These are phyloP conservation scores for Penicillium sp. DNA, from an alignment of 2,329 filamentous ascomycete species.

Conservation along the genomic window DNA sequence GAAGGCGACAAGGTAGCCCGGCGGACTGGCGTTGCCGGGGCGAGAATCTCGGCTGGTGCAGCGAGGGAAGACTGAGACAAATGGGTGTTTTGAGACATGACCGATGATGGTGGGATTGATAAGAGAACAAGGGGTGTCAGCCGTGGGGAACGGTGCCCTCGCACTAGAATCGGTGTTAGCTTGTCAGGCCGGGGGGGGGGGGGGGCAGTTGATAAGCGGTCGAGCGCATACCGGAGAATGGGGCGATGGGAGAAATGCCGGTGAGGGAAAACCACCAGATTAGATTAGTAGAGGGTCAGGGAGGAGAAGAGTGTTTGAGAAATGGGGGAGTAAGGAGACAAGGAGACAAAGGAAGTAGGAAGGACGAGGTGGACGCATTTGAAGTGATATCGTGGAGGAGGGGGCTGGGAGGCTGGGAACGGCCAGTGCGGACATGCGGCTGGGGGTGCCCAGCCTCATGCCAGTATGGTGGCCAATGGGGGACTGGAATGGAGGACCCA, in stretches of 20 bases:
- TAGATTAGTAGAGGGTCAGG: no score
- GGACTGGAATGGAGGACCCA: neutral
- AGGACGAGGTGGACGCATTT: conserved; percentile 7
- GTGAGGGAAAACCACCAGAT: no score
- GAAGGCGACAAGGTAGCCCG: conserved; percentile 37
- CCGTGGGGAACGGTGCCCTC: conserved; percentile 20
- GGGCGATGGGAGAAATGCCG: neutral
- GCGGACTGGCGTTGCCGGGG: conserved; percentile 36
- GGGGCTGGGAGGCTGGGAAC: conserved; percentile 29
- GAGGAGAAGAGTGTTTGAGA: neutral
- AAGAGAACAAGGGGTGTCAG: conserved; percentile 12
- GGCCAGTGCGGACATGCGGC: conserved; percentile 21
- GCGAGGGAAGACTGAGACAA: conserved; percentile 37
- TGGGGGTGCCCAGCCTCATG: conserved; percentile 20
- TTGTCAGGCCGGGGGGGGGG: conserved; percentile 10
- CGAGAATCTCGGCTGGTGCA: conserved; percentile 39
- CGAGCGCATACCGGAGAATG: conserved; percentile 28
- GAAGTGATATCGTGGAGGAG: conserved; percentile 25
- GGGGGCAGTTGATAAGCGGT: conserved; percentile 10
- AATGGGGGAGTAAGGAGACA: neutral
- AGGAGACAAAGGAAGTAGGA: neutral
- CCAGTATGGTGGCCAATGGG: conserved; percentile 17
- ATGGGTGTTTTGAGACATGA: conserved; percentile 35
- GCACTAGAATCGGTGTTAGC: conserved; percentile 24
- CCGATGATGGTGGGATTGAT: conserved; percentile 10